Conservation (phyloP, 2,329 filamentous ascomycete species). For the Verticillium longisporum region DNA sequence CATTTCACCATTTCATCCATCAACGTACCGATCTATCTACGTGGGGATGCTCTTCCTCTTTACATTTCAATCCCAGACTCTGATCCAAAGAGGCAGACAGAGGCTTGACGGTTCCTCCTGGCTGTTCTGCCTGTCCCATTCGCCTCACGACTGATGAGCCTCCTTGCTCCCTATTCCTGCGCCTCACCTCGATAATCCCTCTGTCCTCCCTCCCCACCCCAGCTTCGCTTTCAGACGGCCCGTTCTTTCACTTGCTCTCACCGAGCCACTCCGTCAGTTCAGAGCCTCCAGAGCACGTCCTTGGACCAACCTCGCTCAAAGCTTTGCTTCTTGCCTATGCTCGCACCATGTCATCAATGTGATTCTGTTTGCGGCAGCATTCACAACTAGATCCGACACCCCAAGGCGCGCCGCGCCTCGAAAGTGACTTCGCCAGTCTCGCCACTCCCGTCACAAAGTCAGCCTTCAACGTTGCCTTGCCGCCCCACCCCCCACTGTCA, state of each 20-base stretch:
- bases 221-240: neutral
- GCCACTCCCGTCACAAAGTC: neutral
- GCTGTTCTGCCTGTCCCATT: neutral
- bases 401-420: neutral
- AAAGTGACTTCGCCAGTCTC: neutral
- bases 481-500: neutral
- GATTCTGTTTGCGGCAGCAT: neutral
- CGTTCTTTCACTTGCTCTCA: neutral
- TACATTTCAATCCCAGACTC: too few relatives aligned
- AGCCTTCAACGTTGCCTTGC: neutral
- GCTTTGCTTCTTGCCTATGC: neutral
- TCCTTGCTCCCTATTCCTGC: neutral
- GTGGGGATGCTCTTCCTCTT: too few relatives aligned
- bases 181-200: neutral
- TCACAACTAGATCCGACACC: neutral
- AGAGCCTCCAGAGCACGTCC: neutral
- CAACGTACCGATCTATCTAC: neutral
- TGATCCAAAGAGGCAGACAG: neutral
- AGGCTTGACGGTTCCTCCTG: neutral
- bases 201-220: neutral
- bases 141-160: neutral
- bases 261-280: neutral
- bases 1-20: neutral
- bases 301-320: neutral
- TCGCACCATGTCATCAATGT: neutral